Evolutionary conservation across 23 red algal species (phyloP).

Genomic region (Agarophyton chilense): DNA sequence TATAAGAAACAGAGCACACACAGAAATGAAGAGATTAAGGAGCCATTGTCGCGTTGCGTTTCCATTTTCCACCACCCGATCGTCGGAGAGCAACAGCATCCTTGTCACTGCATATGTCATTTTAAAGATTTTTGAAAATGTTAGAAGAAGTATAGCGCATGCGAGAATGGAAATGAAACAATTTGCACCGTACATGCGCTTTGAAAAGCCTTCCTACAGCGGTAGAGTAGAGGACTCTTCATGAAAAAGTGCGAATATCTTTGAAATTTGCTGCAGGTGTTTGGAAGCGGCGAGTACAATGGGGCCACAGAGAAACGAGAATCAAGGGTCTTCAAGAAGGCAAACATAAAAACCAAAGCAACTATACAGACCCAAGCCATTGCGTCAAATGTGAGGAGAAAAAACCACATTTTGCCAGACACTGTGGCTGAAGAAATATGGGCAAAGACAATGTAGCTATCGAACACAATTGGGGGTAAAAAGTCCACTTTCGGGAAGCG

Average conservation of each 20-base stretch:
- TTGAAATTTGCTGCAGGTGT: background rate
- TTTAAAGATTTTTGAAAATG: too few species aligned
- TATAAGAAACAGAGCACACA: too few species aligned
- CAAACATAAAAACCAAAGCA: background rate
- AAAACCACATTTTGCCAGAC: background rate
- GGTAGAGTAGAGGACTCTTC: background rate
- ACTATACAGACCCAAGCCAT: constrained; percentile 11
- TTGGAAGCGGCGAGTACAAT: background rate
- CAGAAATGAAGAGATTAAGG: too few species aligned
- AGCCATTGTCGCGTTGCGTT: too few species aligned
- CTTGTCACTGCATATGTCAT: too few species aligned
- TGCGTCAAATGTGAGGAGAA: too few species aligned
- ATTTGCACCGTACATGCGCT: too few species aligned
- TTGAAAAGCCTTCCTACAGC: constrained; percentile 33
- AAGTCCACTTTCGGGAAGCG: constrained; percentile 27
- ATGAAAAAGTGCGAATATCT: background rate
- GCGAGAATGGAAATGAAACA: too few species aligned
- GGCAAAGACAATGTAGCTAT: background rate
- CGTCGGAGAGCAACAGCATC: too few species aligned
- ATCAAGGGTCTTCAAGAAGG: constrained; percentile 26
- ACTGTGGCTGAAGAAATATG: background rate
- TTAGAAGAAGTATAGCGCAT: too few species aligned
- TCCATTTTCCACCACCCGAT: too few species aligned
- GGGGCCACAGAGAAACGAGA: background rate
- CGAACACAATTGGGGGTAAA: constrained; percentile 23